Evolutionary conservation across 768 basidiomycete species (phyloP).

Genomic region (Pleurotus sapidus): DNA sequence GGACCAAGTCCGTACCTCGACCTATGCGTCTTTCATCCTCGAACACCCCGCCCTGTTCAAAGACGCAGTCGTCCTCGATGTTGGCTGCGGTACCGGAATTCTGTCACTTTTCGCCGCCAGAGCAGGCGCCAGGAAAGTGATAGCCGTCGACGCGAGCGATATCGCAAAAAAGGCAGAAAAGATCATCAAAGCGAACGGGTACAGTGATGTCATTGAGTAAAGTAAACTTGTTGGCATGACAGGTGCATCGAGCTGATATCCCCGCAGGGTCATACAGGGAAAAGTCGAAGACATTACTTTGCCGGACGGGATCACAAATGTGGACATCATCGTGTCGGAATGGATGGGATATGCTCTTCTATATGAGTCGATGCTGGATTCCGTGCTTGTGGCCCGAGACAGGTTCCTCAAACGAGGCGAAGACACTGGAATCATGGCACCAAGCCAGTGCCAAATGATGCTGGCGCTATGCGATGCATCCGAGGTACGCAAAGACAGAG

Average conservation of each 20-base stretch:
- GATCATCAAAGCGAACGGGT: constrained; percentile 75
- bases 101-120: constrained; percentile 87
- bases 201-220: constrained; percentile 66
- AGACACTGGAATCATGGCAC: constrained; percentile 77
- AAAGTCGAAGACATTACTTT: constrained; percentile 88
- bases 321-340: constrained; percentile 95
- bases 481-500: constrained; percentile 75
- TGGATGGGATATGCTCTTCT: constrained; percentile 96
- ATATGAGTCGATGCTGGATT: constrained; percentile 98
- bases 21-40: constrained; percentile 90
- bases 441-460: constrained; percentile 85
- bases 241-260: too few relatives aligned
- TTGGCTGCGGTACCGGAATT: constrained; percentile 95
- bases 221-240: neutral
- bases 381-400: constrained; percentile 86
- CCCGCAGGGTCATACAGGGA: constrained; percentile 64
- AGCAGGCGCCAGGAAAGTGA: constrained; percentile 86
- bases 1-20: constrained; percentile 90
- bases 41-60: constrained; percentile 78
- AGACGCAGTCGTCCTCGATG: constrained; percentile 87
- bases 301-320: constrained; percentile 67
- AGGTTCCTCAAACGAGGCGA: constrained; percentile 63
- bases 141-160: constrained; percentile 88
- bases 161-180: constrained; percentile 75
- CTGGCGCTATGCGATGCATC: constrained; percentile 77